Evolutionary conservation across 768 basidiomycete species (phyloP).

Genomic region (Trametes meyenii): DNA sequence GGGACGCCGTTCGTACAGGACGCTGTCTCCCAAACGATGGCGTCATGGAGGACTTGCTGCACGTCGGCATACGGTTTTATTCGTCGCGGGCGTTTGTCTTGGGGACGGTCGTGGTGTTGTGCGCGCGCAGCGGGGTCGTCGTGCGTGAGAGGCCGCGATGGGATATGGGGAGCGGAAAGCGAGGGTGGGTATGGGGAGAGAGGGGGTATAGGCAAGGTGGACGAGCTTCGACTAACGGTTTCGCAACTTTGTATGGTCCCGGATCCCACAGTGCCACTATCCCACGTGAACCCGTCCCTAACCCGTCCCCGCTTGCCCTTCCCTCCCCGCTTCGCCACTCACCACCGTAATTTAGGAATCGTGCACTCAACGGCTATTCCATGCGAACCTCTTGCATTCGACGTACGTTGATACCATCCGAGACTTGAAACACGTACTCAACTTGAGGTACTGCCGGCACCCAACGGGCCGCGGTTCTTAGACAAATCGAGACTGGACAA

Average conservation of each 20-base stretch:
- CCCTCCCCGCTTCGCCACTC: too few species aligned
- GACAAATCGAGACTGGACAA: background rate
- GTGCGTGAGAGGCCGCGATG: background rate
- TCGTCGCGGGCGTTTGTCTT: background rate
- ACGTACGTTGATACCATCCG: background rate
- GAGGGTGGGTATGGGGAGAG: background rate
- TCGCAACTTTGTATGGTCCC: background rate
- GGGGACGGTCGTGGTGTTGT: background rate
- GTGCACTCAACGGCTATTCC: background rate
- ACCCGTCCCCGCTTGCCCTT: background rate
- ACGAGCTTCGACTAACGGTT: background rate
- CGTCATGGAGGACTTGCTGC: conserved; percentile 20
- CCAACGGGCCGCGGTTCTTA: too few species aligned
- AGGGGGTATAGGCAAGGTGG: background rate
- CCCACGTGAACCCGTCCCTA: too few species aligned
- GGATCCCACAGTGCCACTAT: background rate
- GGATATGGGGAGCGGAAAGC: background rate
- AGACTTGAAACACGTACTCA: background rate
- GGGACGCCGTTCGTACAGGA: conserved; percentile 13
- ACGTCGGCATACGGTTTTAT: conserved; percentile 14
- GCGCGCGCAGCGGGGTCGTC: background rate
- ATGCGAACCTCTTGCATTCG: background rate
- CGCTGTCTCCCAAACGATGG: conserved; percentile 23
- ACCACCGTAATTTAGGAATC: background rate
- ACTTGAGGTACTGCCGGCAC: too few species aligned